Conservation (phyloP, 2,329 filamentous ascomycete species). For the Exophiala bonariae region DNA sequence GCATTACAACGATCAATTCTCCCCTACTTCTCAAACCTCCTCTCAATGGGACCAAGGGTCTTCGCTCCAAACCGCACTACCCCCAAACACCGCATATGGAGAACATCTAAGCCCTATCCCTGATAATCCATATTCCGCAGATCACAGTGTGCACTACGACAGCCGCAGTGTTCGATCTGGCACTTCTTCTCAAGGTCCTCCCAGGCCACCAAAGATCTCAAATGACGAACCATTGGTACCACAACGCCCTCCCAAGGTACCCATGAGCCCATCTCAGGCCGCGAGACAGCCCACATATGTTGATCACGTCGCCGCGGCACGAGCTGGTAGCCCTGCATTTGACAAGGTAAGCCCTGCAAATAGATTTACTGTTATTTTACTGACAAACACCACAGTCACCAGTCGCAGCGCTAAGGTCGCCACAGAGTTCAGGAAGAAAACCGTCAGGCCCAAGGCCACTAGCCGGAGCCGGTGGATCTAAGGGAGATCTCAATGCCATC, state of each 20-base stretch:
- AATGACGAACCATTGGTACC: constrained; percentile 62
- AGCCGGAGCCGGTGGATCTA: constrained; percentile 38
- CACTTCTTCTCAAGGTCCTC: constrained; percentile 40
- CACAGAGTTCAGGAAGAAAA: constrained; percentile 39
- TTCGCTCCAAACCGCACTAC: constrained; percentile 10
- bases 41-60: constrained; percentile 39
- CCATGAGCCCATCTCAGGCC: constrained; percentile 31
- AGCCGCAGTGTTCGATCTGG: constrained; percentile 25
- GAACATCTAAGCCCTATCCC: constrained; percentile 48
- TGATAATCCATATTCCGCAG: constrained; percentile 46
- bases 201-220: constrained; percentile 54
- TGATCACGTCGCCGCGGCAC: constrained; percentile 42
- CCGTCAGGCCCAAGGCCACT: constrained; percentile 50
- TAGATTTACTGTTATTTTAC: not conserved
- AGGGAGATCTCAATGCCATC: constrained; percentile 28
- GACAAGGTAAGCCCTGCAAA: constrained; percentile 29
- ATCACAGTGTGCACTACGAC: constrained; percentile 12
- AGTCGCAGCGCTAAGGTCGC: constrained; percentile 31
- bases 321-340: constrained; percentile 28
- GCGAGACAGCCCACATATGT: constrained; percentile 38
- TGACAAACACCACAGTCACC: constrained; percentile 22
- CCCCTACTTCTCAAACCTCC: constrained; percentile 42
- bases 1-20: constrained; percentile 42
- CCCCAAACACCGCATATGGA: constrained; percentile 28
- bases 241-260: constrained; percentile 43